Percentiles rank a stretch among this genome's conserved stretches.
phyloP scores from a whole-genome alignment of 192 early-diverging fungal species.

The Ambispora gerdemannii region DNA sequence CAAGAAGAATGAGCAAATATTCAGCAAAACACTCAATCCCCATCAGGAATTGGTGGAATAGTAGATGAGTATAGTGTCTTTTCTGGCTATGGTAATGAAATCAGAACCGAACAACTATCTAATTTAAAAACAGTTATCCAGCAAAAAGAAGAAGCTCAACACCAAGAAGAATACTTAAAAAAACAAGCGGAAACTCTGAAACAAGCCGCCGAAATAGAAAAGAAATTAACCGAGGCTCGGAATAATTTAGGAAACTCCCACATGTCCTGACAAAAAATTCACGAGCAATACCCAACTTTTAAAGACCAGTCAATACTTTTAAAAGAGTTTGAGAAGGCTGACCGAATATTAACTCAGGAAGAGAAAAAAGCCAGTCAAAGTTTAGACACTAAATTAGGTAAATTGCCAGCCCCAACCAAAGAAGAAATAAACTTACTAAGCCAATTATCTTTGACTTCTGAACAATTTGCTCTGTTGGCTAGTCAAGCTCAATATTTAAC shows the following conservation, averaged over 20 bases:
- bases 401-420: background rate
- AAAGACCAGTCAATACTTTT: background rate
- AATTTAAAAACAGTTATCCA: background rate
- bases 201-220: background rate
- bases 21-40: background rate
- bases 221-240: background rate
- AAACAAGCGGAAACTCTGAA: background rate
- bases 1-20: background rate
- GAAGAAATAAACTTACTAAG: conserved; percentile 5
- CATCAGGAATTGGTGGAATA: background rate
- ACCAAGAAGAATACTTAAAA: background rate
- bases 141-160: background rate
- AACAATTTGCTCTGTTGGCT: background rate
- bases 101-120: background rate
- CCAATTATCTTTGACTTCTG: background rate
- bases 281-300: background rate
- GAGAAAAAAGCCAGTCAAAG: background rate
- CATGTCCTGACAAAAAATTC: background rate
- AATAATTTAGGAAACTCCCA: background rate
- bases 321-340: background rate
- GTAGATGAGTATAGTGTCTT: background rate
- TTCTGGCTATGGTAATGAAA: background rate
- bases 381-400: background rate
- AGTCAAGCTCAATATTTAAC: background rate
- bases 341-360: background rate